Conservation (phyloP, 257 asterid species). For the Plantago major region DNA sequence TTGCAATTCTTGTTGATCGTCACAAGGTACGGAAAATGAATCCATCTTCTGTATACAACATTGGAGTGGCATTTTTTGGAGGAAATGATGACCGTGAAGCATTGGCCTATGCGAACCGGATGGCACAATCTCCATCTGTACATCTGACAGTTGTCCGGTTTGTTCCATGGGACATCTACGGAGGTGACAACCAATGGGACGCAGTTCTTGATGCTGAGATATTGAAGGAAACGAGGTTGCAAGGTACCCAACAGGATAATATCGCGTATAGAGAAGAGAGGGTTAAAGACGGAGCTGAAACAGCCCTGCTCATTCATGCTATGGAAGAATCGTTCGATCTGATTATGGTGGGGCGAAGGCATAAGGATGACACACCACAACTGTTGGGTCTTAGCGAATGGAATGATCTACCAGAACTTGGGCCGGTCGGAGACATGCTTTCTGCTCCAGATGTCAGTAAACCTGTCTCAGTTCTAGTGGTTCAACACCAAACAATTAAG, state of each 20-base stretch:
- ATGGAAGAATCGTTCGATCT: constrained; percentile 78
- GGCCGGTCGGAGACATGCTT: constrained; percentile 85
- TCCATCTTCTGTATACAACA: constrained; percentile 29
- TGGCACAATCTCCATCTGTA: constrained; percentile 51
- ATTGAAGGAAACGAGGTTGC: constrained; percentile 63
- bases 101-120: constrained; percentile 54
- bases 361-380: constrained; percentile 61
- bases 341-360: constrained; percentile 76
- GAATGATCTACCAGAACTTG: constrained; percentile 80
- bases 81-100: constrained; percentile 90
- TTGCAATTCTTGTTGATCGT: constrained; percentile 69
- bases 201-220: constrained; percentile 76
- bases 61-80: constrained; percentile 70
- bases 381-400: constrained; percentile 68
- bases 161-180: constrained; percentile 50
- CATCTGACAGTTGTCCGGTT: constrained; percentile 58
- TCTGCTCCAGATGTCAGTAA: constrained; percentile 52
- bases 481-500: constrained; percentile 66
- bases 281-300: constrained; percentile 89
- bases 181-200: constrained; percentile 75
- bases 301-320: constrained; percentile 56
- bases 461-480: constrained; percentile 66
- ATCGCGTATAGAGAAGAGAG: constrained; percentile 64
- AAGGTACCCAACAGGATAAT: constrained; percentile 54
- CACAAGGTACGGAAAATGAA: constrained; percentile 40